Base-by-base conservation (phyloP, 352 stramenopile genomes). In the Phytophthora pluvialis region DNA sequence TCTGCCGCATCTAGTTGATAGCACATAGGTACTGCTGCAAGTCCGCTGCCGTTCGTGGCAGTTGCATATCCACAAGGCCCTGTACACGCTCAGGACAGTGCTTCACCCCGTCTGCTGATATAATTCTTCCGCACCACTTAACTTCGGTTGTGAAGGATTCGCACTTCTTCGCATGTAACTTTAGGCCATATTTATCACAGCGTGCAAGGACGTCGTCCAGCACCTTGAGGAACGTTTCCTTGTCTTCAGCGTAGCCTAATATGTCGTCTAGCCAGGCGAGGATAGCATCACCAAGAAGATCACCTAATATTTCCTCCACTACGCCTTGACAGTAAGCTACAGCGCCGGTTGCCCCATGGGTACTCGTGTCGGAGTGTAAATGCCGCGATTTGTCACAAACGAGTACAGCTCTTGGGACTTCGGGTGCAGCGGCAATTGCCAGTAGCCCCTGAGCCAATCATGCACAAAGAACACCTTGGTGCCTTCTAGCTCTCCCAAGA, bases 81-180 rank as follows among this genome's bases (percentile, higher is more conserved):
- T 64, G 36, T 1, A 79, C 40, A 0, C 67, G 44, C 3, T 66
- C 60, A 9, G 56, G 60, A 25, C 31, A 64, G 28, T 79, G 67
- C 0, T 15, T 15, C 0, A 77, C 32, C 60, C 71, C 15, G 26
- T 29, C 15, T 1, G 32, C 59, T 3, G 63, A 77, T 15, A 80
- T 61, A 2, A 70, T 29, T 4, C 43, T 58, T 0, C 62, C 70
- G 40, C 66, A 76, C 64, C 63, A 76, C n/a, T 53, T 61, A 0
- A 65, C 58, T 39, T 76, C 49, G 3, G 4, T 46, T 0, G 28
- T 31, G 43, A 69, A 75, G 39, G 78, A 75, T 10, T 33, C 0
- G 15, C 71, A 78, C 58, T 80, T 75, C 26, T 44, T 58, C 3
- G 64, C 55, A 51, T 75, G 56, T 1, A 80, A 44, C 48, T 83